Evolutionary conservation across 1,139 yeast species (phyloP).

Genomic region (Pichia sp.): DNA sequence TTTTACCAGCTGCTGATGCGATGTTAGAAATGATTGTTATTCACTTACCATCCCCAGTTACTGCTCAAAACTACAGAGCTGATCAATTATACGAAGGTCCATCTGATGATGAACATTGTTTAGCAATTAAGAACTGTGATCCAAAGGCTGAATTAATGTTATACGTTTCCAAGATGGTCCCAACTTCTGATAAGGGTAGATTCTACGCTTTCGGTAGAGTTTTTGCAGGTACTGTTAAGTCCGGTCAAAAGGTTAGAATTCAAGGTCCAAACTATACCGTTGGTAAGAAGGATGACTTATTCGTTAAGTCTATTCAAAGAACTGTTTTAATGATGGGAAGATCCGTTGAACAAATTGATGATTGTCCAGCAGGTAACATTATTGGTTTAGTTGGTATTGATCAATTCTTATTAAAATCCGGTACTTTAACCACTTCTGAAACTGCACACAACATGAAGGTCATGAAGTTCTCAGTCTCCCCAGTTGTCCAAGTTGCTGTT

Average conservation of each 20-base stretch:
- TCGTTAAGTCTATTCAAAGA: slow-evolving; percentile 97
- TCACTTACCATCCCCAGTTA: slow-evolving; percentile 99
- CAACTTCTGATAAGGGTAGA: slow-evolving; percentile 99
- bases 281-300: slow-evolving; percentile 97
- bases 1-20: slow-evolving; percentile 99
- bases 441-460: slow-evolving; percentile 99
- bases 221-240: slow-evolving; percentile 97
- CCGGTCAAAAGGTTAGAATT: slow-evolving; percentile 99
- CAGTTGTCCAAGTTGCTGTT: slow-evolving; percentile 99
- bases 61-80: slow-evolving; percentile 99
- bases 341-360: slow-evolving; percentile 95
- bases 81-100: slow-evolving; percentile 99
- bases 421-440: slow-evolving; percentile 97
- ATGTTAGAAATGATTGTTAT: slow-evolving; percentile 97
- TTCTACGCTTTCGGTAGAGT: slow-evolving; percentile 99
- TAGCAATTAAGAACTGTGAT: slow-evolving; percentile 96
- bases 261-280: slow-evolving; percentile 99
- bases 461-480: slow-evolving; percentile 99
- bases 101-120: slow-evolving; percentile 83
- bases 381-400: slow-evolving; percentile 99
- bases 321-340: slow-evolving; percentile 99
- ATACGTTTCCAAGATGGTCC: slow-evolving; percentile 99
- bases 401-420: slow-evolving; percentile 98
- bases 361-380: slow-evolving; percentile 99
- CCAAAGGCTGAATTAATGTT: slow-evolving; percentile 98